Percentiles rank a stretch among this genome's conserved stretches.
These are phyloP conservation scores for Calycina marina DNA, from an alignment of 2,329 filamentous ascomycete species.

Conservation along the genomic window DNA sequence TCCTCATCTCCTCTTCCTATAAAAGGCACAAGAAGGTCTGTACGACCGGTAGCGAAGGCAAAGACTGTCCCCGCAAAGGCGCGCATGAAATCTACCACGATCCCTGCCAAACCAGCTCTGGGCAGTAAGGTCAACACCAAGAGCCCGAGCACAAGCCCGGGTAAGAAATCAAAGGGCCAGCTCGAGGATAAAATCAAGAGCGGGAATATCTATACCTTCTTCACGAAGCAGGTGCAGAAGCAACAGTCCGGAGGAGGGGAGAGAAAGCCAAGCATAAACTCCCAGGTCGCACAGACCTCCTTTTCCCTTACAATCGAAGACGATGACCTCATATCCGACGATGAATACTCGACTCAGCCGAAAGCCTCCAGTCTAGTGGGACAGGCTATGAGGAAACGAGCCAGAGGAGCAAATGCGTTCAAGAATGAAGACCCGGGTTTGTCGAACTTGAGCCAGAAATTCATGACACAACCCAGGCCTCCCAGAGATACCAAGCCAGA, in stretches of 20 bases:
- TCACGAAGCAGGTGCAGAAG: conserved; percentile 45
- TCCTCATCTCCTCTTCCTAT: conserved; percentile 13
- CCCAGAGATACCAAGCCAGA: conserved; percentile 19
- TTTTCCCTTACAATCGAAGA: conserved; percentile 29
- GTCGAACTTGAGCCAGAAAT: conserved; percentile 33
- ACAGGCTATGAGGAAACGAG: conserved; percentile 38
- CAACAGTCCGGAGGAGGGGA: conserved; percentile 19
- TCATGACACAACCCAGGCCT: conserved; percentile 29
- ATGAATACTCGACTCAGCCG: conserved; percentile 37
- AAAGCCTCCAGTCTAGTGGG: conserved; percentile 40
- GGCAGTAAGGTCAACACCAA: conserved; percentile 16
- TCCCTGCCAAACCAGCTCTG: conserved; percentile 18
- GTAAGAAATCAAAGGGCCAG: conserved; percentile 27
- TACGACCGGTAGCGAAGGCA: background rate
- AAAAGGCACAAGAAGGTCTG: conserved; percentile 3
- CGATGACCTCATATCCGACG: conserved; percentile 36
- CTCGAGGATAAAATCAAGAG: conserved; percentile 36
- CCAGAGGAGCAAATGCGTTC: conserved; percentile 25
- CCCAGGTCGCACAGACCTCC: conserved; percentile 21
- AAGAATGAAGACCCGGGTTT: conserved; percentile 13
- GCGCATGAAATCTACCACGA: background rate
- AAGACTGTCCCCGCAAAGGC: conserved; percentile 17
- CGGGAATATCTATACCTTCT: conserved; percentile 42
- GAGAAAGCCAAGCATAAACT: no score
- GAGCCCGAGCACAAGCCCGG: conserved; percentile 30